Conservation (phyloP, 148 eudicot species). For the Chenopodium album region DNA sequence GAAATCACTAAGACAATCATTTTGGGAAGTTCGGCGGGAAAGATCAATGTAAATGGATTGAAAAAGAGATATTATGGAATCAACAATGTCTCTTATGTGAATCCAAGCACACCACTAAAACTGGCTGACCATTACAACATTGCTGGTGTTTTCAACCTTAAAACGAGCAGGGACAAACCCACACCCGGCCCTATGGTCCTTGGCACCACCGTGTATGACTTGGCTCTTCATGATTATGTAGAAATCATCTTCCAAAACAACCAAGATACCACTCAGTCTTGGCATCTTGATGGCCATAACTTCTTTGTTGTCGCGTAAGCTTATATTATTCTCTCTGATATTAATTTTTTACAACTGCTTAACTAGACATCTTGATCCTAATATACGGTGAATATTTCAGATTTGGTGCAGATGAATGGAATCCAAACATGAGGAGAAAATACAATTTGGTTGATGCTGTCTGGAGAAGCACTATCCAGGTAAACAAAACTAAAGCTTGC, state of each 20-base stretch:
- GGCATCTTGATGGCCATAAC: slow-evolving; percentile 79
- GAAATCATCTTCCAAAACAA: slow-evolving; percentile 84
- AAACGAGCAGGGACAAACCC: slow-evolving; percentile 42
- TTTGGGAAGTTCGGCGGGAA: slow-evolving; percentile 45
- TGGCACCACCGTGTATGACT: slow-evolving; percentile 52
- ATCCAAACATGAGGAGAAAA: slow-evolving; percentile 39
- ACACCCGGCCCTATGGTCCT: slow-evolving; percentile 37
- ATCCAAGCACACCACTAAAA: slow-evolving; percentile 74
- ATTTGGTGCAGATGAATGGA: slow-evolving; percentile 67
- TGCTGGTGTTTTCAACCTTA: slow-evolving; percentile 56
- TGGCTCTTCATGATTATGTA: slow-evolving; percentile 56
- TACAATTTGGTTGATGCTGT: slow-evolving; percentile 67
- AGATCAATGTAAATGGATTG: slow-evolving; percentile 24
- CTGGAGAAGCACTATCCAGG: slow-evolving; percentile 70
- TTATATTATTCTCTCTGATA: background rate
- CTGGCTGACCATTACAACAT: slow-evolving; percentile 75
- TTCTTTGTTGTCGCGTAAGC: slow-evolving; percentile 72
- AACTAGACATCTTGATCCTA: too few relatives aligned
- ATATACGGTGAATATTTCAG: slow-evolving; percentile 29
- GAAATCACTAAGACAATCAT: slow-evolving; percentile 50
- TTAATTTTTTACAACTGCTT: too few relatives aligned
- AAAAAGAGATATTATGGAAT: slow-evolving; percentile 51
- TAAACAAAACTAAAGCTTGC: slow-evolving; percentile 19
- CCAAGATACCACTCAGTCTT: slow-evolving; percentile 59
- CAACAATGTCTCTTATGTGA: slow-evolving; percentile 54